These are phyloP conservation scores for Penicillium lividum DNA, from an alignment of 495 filamentous ascomycete species.

Conservation along the genomic window DNA sequence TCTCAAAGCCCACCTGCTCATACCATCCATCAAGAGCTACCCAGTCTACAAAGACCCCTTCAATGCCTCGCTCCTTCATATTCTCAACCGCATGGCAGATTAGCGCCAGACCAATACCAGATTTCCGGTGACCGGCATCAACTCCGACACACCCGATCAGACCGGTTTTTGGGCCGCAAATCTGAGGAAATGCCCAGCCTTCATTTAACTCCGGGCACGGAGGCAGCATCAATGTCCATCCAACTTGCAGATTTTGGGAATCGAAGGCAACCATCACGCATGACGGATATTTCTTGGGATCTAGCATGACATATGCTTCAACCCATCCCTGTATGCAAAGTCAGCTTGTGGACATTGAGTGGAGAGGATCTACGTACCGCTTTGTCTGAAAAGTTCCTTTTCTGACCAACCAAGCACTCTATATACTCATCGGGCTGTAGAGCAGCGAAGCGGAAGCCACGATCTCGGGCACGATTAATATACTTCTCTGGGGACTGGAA, in stretches of 20 bases:
- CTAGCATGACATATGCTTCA: slow-evolving; percentile 41
- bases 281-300: slow-evolving; percentile 40
- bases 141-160: slow-evolving; percentile 54
- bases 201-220: slow-evolving; percentile 33
- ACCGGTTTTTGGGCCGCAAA: slow-evolving; percentile 47
- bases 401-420: slow-evolving; percentile 47
- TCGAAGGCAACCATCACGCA: slow-evolving; percentile 51
- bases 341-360: slow-evolving; percentile 4
- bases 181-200: slow-evolving; percentile 49
- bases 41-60: slow-evolving; percentile 54
- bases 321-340: slow-evolving; percentile 44
- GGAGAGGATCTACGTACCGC: slow-evolving; percentile 26
- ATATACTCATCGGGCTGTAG: slow-evolving; percentile 40
- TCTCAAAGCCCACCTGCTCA: slow-evolving; percentile 49
- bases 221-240: slow-evolving; percentile 52
- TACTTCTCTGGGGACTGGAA: slow-evolving; percentile 41
- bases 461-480: slow-evolving; percentile 32
- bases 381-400: slow-evolving; percentile 44
- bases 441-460: slow-evolving; percentile 43
- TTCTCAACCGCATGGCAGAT: slow-evolving; percentile 50
- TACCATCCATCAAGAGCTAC: slow-evolving; percentile 52
- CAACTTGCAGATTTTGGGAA: slow-evolving; percentile 41
- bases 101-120: slow-evolving; percentile 49
- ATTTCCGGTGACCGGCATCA: slow-evolving; percentile 38
- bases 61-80: slow-evolving; percentile 48